Evolutionary conservation across 2,329 filamentous ascomycete species (phyloP), one percentile per base, ranked within the genome.

Genomic region (Phialophora verrucosa): DNA sequence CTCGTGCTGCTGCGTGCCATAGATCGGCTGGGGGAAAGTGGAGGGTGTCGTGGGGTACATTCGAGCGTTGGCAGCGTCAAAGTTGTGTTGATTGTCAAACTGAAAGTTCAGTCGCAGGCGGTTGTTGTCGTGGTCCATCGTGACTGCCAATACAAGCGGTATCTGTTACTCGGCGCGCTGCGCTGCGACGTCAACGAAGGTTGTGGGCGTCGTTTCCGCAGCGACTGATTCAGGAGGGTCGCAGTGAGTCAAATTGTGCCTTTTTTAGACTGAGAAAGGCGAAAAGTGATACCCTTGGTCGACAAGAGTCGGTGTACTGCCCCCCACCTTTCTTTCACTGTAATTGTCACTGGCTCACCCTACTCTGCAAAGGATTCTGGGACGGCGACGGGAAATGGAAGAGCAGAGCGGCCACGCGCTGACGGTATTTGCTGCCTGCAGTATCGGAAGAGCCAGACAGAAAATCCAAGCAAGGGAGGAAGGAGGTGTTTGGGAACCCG

Each of bases 1-100:
- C 72, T 88, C 86, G 77, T 88, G 85, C 62, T 83, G 81, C 73
- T 85, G 82, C 74, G 84, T 84, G 59, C 85, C 84, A 75, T 88
- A 89, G 77, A 96, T 91, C 67, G 93, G 93, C 81, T 98, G 94
- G 12, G 94, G 94, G 76, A 98, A 98, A 66, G 93, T 97, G 71
- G 94, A 97, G 60, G 94, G 94, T 10, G 94, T 97, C 61, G 94
- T 93, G 73, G 90, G 91, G 83, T 91, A 93, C 72, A 88, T 83
- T 76, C 90, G 85, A 77, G 90, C 90, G 77, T 83, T 85, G 74
- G 79, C 74, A 63, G 86, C 79, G 68, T 83, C 82, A 66, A 88
- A 85, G 74, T 88, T 87, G 73, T 89, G 86, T 78, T 87, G 88
- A 76, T 85, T 85, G 78, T 85, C 89, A 76, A 81, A 83, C 69